Evolutionary conservation across 331 rosid genomes (phyloP).

Genomic region (Ulmus americana): DNA sequence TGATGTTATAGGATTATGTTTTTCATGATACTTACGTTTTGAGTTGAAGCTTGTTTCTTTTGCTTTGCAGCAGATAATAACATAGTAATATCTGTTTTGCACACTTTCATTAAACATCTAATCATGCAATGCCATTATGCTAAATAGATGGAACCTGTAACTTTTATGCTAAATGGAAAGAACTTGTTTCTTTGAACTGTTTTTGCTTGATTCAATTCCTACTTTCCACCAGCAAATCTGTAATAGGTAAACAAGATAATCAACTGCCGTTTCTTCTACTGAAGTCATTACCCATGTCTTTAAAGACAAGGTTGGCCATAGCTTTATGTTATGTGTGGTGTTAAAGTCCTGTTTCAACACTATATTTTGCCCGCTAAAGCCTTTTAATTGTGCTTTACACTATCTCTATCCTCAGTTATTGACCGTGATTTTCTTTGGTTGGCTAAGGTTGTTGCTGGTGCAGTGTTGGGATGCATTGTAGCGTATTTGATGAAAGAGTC

Average conservation of each 20-base stretch:
- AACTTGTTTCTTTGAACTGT: neutral
- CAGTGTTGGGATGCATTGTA: conserved; percentile 58
- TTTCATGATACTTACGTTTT: neutral
- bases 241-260: neutral
- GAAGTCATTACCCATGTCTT: neutral
- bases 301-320: neutral
- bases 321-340: neutral
- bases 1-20: neutral
- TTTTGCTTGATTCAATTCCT: conserved; percentile 4
- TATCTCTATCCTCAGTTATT: neutral
- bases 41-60: neutral
- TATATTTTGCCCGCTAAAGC: neutral
- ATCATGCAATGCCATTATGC: neutral
- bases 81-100: conserved; percentile 3
- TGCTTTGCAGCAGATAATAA: no score
- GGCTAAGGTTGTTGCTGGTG: conserved; percentile 68
- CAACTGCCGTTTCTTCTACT: neutral
- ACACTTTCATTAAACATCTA: neutral
- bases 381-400: neutral
- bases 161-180: neutral
- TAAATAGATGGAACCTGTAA: neutral
- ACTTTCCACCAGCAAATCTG: neutral
- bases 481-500: conserved; percentile 46
- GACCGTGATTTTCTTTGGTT: conserved; percentile 2
- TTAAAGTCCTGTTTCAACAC: neutral